A percentile compares a stretch with the other conserved stretches of the same genome.
Conservation (phyloP, 139 green algal species). For the Nannochloris sp. region DNA sequence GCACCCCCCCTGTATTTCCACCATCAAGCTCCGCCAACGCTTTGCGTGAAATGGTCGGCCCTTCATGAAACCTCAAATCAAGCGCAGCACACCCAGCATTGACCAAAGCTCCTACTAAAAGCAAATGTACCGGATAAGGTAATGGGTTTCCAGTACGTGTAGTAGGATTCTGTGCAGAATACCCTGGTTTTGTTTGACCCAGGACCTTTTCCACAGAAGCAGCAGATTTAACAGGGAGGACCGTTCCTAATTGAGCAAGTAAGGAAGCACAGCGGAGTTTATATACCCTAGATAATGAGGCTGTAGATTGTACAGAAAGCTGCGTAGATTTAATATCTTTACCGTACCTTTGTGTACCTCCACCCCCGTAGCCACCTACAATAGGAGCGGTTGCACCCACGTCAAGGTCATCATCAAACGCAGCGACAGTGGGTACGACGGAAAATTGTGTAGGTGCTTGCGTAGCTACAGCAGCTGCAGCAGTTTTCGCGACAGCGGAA, state of each 20-base stretch:
- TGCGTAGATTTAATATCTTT: no score
- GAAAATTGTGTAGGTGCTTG: not conserved
- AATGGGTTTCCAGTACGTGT: not conserved
- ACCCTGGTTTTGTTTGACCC: no score
- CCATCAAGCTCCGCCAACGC: not conserved
- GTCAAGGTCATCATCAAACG: slow-evolving; percentile 30
- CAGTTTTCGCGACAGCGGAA: not conserved
- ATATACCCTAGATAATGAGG: slow-evolving; percentile 7
- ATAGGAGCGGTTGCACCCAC: slow-evolving; percentile 1
- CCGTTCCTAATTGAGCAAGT: slow-evolving; percentile 14
- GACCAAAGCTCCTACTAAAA: not conserved
- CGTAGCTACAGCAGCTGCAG: not conserved
- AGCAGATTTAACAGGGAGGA: not conserved
- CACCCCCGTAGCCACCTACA: no score
- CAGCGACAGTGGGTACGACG: not conserved
- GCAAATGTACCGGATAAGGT: not conserved
- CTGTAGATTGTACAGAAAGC: not conserved
- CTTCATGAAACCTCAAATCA: not conserved
- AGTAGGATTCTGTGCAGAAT: not conserved
- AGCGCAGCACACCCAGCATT: not conserved
- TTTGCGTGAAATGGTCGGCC: not conserved
- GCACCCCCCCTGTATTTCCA: not conserved
- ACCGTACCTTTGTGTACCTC: no score
- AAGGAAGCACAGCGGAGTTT: slow-evolving; percentile 12
- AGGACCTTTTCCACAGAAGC: no score